phyloP scores from a whole-genome alignment of 2,329 filamentous ascomycete genomes.

The Microthyrium microscopicum region DNA sequence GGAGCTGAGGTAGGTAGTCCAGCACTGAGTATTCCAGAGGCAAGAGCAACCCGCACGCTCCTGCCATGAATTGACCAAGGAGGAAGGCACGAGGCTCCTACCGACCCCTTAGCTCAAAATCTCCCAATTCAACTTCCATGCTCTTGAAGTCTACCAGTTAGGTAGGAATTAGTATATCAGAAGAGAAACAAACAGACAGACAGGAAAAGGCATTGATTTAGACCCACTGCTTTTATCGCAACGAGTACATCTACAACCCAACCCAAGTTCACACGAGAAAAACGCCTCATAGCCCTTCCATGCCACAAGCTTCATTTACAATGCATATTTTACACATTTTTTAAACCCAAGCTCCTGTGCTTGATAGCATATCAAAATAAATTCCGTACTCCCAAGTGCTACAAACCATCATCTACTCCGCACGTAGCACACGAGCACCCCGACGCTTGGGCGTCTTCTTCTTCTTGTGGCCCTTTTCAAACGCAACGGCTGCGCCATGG shows the following conservation, averaged over 20 bases:
- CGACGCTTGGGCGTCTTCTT: conserved; percentile 59
- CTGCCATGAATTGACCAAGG: too few species aligned
- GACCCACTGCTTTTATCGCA: not conserved
- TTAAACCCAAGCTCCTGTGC: not conserved
- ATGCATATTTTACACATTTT: not conserved
- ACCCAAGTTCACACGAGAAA: not conserved
- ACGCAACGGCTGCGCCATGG: conserved; percentile 51
- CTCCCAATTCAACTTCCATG: too few species aligned
- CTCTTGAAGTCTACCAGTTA: too few species aligned
- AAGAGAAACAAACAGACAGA: too few species aligned
- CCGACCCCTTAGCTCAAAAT: too few species aligned
- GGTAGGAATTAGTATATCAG: too few species aligned
- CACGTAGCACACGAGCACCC: conserved; percentile 52
- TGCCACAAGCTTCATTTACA: not conserved
- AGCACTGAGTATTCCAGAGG: too few species aligned
- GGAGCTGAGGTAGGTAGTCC: too few species aligned
- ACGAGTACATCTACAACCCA: not conserved
- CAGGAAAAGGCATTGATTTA: too few species aligned
- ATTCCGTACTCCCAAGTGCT: not conserved
- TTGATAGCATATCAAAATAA: not conserved
- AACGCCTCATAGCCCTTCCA: not conserved
- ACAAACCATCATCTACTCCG: conserved; percentile 44
- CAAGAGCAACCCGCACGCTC: too few species aligned
- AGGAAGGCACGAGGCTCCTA: too few species aligned
- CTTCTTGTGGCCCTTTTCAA: conserved; percentile 69